A percentile compares a stretch with the other conserved stretches of the same genome.
These are phyloP conservation scores for Sordaria brevicollis DNA, from an alignment of 495 filamentous ascomycete species.

Conservation along the genomic window DNA sequence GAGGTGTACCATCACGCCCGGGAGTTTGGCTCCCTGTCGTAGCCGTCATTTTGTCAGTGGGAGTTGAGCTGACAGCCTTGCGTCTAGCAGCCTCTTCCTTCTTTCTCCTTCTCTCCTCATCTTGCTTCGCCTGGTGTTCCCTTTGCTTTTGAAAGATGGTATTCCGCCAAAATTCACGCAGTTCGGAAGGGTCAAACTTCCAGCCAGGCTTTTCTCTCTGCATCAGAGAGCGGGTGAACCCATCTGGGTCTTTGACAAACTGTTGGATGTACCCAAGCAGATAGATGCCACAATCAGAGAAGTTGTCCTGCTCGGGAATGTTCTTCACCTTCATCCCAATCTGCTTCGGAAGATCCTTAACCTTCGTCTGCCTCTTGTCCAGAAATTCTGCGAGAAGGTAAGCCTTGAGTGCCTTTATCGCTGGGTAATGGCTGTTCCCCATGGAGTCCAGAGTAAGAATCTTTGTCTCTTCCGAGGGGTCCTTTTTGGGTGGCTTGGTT, in stretches of 20 bases:
- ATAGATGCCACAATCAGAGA: slow-evolving; percentile 81
- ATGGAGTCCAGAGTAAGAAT: slow-evolving; percentile 92
- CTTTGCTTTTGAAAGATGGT: slow-evolving; percentile 27
- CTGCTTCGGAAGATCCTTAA: slow-evolving; percentile 38
- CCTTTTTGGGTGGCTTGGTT: slow-evolving; percentile 20
- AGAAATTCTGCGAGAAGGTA: slow-evolving; percentile 67
- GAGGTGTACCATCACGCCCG: background rate
- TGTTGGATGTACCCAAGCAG: slow-evolving; percentile 72
- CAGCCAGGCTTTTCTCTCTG: slow-evolving; percentile 21
- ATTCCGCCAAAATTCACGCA: slow-evolving; percentile 27
- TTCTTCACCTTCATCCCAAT: slow-evolving; percentile 57
- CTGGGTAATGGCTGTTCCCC: slow-evolving; percentile 45
- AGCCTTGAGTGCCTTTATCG: slow-evolving; percentile 56
- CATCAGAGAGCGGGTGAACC: slow-evolving; percentile 39
- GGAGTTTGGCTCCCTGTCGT: background rate
- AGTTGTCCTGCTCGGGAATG: slow-evolving; percentile 75
- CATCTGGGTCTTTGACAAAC: slow-evolving; percentile 60
- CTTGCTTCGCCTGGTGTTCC: slow-evolving; percentile 19
- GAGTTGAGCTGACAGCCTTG: background rate
- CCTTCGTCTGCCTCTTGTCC: slow-evolving; percentile 50
- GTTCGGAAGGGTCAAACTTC: slow-evolving; percentile 21
- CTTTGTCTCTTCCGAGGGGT: slow-evolving; percentile 37
- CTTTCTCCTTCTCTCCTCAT: slow-evolving; percentile 12
- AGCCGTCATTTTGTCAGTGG: background rate
- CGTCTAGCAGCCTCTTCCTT: slow-evolving; percentile 1